Evolutionary conservation across 768 basidiomycete species (phyloP), one percentile per base, ranked within the genome.

Genomic region (Dacryopinax primogenitus): DNA sequence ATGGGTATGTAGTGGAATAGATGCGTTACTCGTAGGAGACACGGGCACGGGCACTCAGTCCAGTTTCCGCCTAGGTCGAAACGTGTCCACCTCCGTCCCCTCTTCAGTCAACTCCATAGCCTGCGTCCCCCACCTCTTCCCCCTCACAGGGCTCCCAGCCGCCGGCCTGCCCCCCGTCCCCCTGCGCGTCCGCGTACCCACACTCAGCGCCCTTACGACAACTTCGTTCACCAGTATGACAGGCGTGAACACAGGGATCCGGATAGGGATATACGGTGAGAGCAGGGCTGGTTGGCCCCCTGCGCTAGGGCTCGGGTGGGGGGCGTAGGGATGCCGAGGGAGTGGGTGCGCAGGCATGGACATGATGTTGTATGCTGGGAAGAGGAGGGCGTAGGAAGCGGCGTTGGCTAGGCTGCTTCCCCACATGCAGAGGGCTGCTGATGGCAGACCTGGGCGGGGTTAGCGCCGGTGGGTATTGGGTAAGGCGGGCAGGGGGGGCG

Each of bases 361-460:
- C 79, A 92, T 85, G 68, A 92, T 88, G 45, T 90, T 85, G 74
- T 83, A 91, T 37, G 79, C 79, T 36, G 92, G 92, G 72, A 88
- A 92, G 13, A 92, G 71, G 63, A 93, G 80, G 0, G 91, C 89
- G 70, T 93, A 94, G 21, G 89, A 72, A 11, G 86, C 86, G n/a
- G 84, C 87, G 69, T 87, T 92, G 13, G 88, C 87, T 36, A 91
- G 81, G 41, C 83, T 81, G 66, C 83, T 84, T 63, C 86, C 86
- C 79, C 83, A 84, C 65, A 81, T 85, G 72, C 90, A 92, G 21
- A 91, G 75, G 0, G 79, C 80, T 1, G 90, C 84, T 2, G 86
- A 79, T 30, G 90, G 88, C 2, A 91, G 74, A 26, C 87, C 87
- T 89, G 64, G 34, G 26, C 21, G 68, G 37, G 13, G 63, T 35